These are phyloP conservation scores for Phytophthora hibernalis DNA, from an alignment of 352 stramenopile species.

Conservation along the genomic window DNA sequence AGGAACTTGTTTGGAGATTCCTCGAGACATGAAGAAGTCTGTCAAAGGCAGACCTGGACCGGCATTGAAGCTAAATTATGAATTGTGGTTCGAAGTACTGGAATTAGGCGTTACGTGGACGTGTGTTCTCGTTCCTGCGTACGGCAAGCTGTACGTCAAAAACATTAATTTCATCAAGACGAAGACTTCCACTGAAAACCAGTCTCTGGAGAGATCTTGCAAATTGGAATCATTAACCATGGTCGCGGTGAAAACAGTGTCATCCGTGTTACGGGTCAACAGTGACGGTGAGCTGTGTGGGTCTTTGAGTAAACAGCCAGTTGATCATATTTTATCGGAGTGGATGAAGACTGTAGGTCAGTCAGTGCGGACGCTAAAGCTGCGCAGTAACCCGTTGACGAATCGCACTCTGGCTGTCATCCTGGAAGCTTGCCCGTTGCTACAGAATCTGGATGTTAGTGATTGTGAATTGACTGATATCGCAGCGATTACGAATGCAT, in stretches of 20 bases:
- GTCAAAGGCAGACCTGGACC: not conserved
- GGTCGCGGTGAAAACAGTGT: slow-evolving; percentile 32
- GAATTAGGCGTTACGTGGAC: slow-evolving; percentile 21
- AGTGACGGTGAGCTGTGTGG: slow-evolving; percentile 8
- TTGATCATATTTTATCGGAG: slow-evolving; percentile 26
- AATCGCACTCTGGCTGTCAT: slow-evolving; percentile 30
- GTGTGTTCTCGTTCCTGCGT: slow-evolving; percentile 44
- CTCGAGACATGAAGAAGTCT: slow-evolving; percentile 10
- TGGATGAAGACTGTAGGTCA: slow-evolving; percentile 30
- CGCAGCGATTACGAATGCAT: slow-evolving; percentile 34
- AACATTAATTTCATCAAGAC: slow-evolving; percentile 16
- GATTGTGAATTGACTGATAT: slow-evolving; percentile 47
- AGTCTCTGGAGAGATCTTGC: not conserved
- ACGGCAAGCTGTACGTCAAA: slow-evolving; percentile 45
- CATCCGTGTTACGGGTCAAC: slow-evolving; percentile 5
- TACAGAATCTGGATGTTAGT: slow-evolving; percentile 48
- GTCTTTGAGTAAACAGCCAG: not conserved
- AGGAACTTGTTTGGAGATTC: slow-evolving; percentile 20
- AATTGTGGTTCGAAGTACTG: slow-evolving; percentile 34
- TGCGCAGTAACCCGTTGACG: slow-evolving; percentile 40
- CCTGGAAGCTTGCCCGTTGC: slow-evolving; percentile 41
- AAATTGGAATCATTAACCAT: slow-evolving; percentile 44
- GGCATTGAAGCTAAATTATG: slow-evolving; percentile 15
- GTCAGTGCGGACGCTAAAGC: slow-evolving; percentile 36
- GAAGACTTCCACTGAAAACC: not conserved